Base-by-base conservation (phyloP, 345 rosid species). In the Populus deltoides region DNA sequence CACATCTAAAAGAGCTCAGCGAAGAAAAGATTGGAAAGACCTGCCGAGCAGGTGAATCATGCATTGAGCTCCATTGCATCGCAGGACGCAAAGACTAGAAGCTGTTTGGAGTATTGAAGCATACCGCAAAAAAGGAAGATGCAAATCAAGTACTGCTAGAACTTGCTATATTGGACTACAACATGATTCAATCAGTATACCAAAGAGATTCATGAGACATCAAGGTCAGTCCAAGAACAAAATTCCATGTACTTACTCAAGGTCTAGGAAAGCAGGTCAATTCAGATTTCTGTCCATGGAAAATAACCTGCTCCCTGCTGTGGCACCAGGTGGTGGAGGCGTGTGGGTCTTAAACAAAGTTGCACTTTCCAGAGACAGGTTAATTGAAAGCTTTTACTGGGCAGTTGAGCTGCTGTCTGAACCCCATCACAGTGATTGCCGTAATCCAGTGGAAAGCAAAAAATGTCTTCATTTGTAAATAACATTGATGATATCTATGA, bases 401-500 rank as follows among this genome's bases (percentile, higher is more conserved):
- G 12, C 70, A 0, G 66, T 71, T 57, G 81, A 36, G 72, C 74
- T 29, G 49, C 45, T n/a, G 7, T 57, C 27, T 1, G 62, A 78
- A 9, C 83, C 83, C 29, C 76, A 51, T 6, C 25, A n/a, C 25
- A 25, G 59, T 36, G 41, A 69, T 63, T 62, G 76, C 22, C 74
- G 79, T 35, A 73, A 27, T 70, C 49, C 24, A 1, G n/a, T 80
- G n/a, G n/a, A n/a, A n/a, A 11, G 66, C 86, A n/a, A 2, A 73
- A 80, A 20, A 66, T 66, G n/a, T 45, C 43, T 8, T 27, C 69
- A 3, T 27, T 77, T n/a, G 41, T 80, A 43, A 13, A 66, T 39
- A n/a, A n/a, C 12, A 35, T 83, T n/a, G 82, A 83, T 22, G 85
- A 78, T 9, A 31, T 78, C 4, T 78, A 78, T 67, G 81, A 78